phyloP scores from a whole-genome alignment of 306 rosid genomes.

The Bauhinia variegata region DNA sequence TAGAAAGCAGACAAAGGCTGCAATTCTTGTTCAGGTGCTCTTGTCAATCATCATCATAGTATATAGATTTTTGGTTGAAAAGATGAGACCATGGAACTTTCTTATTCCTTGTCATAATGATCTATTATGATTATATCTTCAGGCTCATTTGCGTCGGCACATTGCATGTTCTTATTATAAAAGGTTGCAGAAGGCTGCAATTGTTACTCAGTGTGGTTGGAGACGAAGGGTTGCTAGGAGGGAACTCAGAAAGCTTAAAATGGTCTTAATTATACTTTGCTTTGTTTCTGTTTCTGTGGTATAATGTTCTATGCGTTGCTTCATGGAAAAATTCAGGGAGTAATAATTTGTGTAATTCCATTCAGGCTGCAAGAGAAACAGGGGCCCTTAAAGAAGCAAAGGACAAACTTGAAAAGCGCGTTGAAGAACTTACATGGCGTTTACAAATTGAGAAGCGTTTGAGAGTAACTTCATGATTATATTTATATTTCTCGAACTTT shows the following conservation, averaged over 20 bases:
- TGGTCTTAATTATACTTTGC: conserved; percentile 60
- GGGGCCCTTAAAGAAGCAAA: conserved; percentile 99
- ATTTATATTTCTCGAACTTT: conserved; percentile 27
- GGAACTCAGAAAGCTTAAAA: conserved; percentile 93
- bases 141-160: conserved; percentile 82
- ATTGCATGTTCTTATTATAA: conserved; percentile 75
- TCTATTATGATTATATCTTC: conserved; percentile 38
- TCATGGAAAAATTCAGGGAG: conserved; percentile 24
- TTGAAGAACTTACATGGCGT: conserved; percentile 99
- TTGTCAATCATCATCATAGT: too few species aligned
- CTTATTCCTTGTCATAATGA: conserved; percentile 25
- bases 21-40: conserved; percentile 78
- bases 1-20: conserved; percentile 94
- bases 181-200: conserved; percentile 79
- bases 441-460: conserved; percentile 96
- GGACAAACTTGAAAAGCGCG: conserved; percentile 98
- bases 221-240: conserved; percentile 90
- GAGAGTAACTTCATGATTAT: conserved; percentile 63
- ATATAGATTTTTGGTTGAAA: conserved; percentile 27
- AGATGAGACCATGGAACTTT: conserved; percentile 26
- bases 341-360: conserved; percentile 39
- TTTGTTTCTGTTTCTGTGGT: conserved; percentile 37
- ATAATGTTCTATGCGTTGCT: conserved; percentile 27
- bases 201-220: conserved; percentile 96
- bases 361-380: conserved; percentile 97